Evolutionary conservation across 129 eudicot genomes (phyloP), one percentile per base, ranked within the genome.

Genomic region (Chrysanthemum seticuspe): DNA sequence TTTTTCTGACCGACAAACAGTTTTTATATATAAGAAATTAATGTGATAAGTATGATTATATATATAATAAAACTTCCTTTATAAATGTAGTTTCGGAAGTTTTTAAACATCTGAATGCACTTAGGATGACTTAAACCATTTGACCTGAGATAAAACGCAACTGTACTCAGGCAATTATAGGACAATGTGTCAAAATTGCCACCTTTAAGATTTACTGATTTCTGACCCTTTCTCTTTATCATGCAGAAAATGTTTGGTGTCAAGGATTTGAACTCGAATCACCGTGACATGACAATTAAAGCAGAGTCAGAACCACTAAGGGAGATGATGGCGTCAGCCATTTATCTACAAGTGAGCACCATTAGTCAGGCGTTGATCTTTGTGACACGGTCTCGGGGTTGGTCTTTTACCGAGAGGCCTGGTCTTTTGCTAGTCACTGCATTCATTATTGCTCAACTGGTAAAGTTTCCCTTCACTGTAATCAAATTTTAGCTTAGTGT

Each of bases 321-420:
- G 19, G 89, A 74, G 29, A 85, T 68, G 88, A 56, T 89, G 84
- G 81, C 96, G 47, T 91, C 96, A 45, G 97, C 92, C 44, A 77
- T 91, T 47, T 91, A 91, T 83, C 96, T 91, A 59, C 97, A 91
- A 84, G 86, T 91, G 40, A 88, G 97, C 84, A 88, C 91, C 55
- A 91, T 91, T 16, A 91, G 97, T 74, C 96, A 91, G 79, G 97
- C 97, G 27, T 74, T 91, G 61, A 91, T 91, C 40, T 91, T 91
- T 45, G 96, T 91, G 68, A 91, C 97, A 40, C 87, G 97, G 14
- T 87, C 96, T 44, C 54, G 95, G 36, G 85, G 97, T 40, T 88
- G 92, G 90, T 91, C 97, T 16, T 91, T 86, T 59, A 60, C 69
- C 1, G 97, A 91, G 77, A 84, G 97, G 58, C 96, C 97, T 13